Conservation (phyloP, 345 rosid species). For the Ceriops tagal region DNA sequence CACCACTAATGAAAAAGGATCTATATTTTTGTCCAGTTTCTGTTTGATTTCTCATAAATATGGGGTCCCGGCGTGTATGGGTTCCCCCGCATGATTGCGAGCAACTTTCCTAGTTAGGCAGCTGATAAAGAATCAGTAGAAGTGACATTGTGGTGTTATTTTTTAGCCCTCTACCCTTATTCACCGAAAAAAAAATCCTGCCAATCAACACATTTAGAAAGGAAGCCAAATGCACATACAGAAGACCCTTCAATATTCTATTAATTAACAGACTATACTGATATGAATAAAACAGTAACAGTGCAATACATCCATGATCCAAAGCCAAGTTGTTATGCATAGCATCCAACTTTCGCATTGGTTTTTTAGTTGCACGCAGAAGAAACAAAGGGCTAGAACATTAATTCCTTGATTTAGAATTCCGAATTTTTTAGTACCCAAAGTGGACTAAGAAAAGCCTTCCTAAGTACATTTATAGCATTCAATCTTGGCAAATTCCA, state of each 20-base stretch:
- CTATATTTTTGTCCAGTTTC: constrained; percentile 17
- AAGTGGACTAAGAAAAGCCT: constrained; percentile 7
- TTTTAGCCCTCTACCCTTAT: constrained; percentile 4
- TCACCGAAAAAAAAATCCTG: neutral
- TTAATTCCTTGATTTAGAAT: neutral
- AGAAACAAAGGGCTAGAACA: constrained; percentile 3
- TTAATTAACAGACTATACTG: constrained; percentile 6
- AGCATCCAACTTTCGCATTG: constrained; percentile 2
- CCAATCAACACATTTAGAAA: constrained; percentile 11
- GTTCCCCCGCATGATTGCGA: constrained; percentile 17
- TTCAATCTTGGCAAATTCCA: constrained; percentile 78
- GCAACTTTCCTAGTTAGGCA: constrained; percentile 22
- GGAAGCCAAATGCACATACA: constrained; percentile 3
- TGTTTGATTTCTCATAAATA: constrained; percentile 13
- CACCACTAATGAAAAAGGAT: constrained; percentile 26
- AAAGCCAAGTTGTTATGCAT: too few relatives aligned
- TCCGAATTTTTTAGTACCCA: neutral
- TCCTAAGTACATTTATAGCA: constrained; percentile 8
- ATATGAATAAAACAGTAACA: constrained; percentile 7
- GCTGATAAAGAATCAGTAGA: constrained; percentile 19
- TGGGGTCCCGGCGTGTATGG: constrained; percentile 1
- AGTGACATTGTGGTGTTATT: constrained; percentile 14
- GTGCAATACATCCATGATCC: constrained; percentile 15
- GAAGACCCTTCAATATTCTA: constrained; percentile 21
- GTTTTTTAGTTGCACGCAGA: neutral